Evolutionary conservation across 2,329 filamentous ascomycete genomes (phyloP), one percentile per base, ranked within the genome.

Genomic region (Grosmannia clavigera): DNA sequence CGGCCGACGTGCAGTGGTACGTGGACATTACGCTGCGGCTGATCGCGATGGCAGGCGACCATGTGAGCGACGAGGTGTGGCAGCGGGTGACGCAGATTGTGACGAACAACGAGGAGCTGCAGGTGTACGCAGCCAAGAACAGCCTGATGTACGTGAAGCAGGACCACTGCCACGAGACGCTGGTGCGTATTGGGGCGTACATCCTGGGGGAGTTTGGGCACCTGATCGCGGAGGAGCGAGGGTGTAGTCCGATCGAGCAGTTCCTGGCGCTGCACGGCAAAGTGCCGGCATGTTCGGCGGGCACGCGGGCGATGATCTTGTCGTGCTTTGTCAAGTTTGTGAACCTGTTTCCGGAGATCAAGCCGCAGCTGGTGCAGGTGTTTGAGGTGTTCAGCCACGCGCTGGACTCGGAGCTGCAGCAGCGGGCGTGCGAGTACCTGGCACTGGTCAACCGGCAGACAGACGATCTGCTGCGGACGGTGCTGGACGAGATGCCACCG

Each of bases 1-100:
- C 94, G 29, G 96, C 92, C 0, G 94, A 99, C 69, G 90, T 96
- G 25, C 92, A 97, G 75, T 99, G 94, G 94, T 99, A 99, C 72
- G 95, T 99, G 64, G 92, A 99, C 70, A 96, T 97, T 66, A 96
- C 94, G 12, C 79, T 99, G 65, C 85, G 92, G 60, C 81, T 99
- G 58, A 92, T 99, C 61, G 91, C 92, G 61, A 92, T 97, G 84
- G 94, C 95, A 3, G 94, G 94, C 66, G 94, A 99, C 69, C 94
- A 99, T 71, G 92, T 99, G 66, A 97, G 92, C 72, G 95, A 99
- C 64, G 94, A 99, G 74, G 94, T 99, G 22, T 99, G 94, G 94
- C 94, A 99, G 72, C 86, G 94, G 67, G 92, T 99, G 60, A 96
- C 96, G 64, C 94, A 99, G 72, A 97, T 99, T 67, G 92, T 97